A percentile compares a stretch with the other conserved stretches of the same genome.
phyloP scores from a whole-genome alignment of 345 rosid genomes.

The Brassica carinata region DNA sequence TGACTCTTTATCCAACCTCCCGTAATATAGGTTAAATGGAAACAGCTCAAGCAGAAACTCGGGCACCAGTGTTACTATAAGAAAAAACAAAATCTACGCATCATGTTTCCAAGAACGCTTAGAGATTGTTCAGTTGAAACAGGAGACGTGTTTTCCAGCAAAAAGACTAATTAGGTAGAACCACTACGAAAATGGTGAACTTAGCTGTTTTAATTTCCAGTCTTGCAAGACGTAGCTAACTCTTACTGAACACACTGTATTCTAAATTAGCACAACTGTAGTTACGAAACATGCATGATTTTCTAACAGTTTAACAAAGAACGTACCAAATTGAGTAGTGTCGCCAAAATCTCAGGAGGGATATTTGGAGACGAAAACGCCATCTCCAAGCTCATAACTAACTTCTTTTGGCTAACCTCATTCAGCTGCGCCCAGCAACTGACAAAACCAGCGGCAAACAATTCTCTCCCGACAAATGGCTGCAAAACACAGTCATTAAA shows the following conservation, averaged over 20 bases:
- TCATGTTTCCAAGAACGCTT: constrained; percentile 8
- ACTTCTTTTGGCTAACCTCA: constrained; percentile 84
- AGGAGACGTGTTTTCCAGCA: constrained; percentile 9
- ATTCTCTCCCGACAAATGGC: constrained; percentile 97
- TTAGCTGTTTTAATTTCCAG: constrained; percentile 15
- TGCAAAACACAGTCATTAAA: constrained; percentile 50
- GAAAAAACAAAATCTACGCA: constrained; percentile 7
- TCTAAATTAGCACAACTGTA: constrained; percentile 21
- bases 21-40: not conserved
- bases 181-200: constrained; percentile 20
- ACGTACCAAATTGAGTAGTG: constrained; percentile 86
- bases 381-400: constrained; percentile 95
- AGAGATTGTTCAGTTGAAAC: constrained; percentile 18
- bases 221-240: constrained; percentile 15
- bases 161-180: constrained; percentile 6
- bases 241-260: constrained; percentile 11
- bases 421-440: constrained; percentile 96
- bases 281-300: constrained; percentile 14
- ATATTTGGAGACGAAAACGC: constrained; percentile 98
- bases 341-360: constrained; percentile 97
- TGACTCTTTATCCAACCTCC: constrained; percentile 8
- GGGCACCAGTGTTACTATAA: not conserved
- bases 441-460: constrained; percentile 99
- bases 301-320: constrained; percentile 15
- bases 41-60: constrained; percentile 7